A percentile compares a stretch with the other conserved stretches of the same genome.
phyloP scores from a whole-genome alignment of 305 asterid genomes.

The Solanum aculeatissimum region DNA sequence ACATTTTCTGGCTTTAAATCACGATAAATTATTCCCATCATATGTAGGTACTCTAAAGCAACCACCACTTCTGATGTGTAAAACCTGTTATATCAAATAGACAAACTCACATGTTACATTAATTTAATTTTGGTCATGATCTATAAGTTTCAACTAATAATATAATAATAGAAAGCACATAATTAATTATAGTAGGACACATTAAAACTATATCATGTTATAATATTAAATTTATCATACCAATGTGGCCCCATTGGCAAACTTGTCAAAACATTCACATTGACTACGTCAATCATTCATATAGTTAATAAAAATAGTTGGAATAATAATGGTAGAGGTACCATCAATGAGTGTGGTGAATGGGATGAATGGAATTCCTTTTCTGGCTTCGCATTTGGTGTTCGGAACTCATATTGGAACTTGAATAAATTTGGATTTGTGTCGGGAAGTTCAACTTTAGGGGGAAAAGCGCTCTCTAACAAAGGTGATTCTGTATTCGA shows the following conservation, averaged over 20 bases:
- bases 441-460: no score
- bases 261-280: not conserved
- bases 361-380: not conserved
- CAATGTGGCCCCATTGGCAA: not conserved
- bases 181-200: not conserved
- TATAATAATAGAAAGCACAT: not conserved
- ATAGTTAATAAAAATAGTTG: not conserved
- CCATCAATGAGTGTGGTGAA: not conserved
- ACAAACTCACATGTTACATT: not conserved
- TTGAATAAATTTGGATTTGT: no score
- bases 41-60: constrained; percentile 65
- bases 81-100: constrained; percentile 25
- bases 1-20: constrained; percentile 72
- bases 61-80: constrained; percentile 76
- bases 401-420: no score
- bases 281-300: not conserved
- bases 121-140: not conserved
- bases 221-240: not conserved
- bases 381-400: no score
- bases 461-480: no score
- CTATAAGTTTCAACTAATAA: not conserved
- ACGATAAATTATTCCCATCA: constrained; percentile 58
- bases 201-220: not conserved
- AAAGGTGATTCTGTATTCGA: no score
- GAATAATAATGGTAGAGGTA: not conserved